Conservation (phyloP, 192 early-diverging fungal genomes). For the Coemansia sp. region DNA sequence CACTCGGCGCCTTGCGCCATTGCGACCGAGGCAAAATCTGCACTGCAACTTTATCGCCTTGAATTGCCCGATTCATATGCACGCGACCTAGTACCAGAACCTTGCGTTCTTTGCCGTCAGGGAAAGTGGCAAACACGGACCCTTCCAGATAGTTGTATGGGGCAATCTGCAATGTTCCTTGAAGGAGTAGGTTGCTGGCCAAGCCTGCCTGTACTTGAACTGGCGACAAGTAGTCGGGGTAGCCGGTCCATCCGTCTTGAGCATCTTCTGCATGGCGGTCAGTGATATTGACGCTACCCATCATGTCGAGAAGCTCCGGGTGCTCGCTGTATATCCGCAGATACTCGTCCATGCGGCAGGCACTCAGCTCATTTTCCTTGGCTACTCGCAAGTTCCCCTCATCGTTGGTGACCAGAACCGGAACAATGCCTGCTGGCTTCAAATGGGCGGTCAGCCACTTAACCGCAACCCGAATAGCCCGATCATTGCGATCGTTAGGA, state of each 20-base stretch:
- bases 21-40: slow-evolving; percentile 79
- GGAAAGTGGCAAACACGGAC: slow-evolving; percentile 66
- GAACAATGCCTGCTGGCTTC: slow-evolving; percentile 44
- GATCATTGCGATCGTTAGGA: slow-evolving; percentile 93
- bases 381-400: slow-evolving; percentile 79
- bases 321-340: slow-evolving; percentile 66
- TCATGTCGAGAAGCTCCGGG: slow-evolving; percentile 93
- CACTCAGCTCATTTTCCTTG: slow-evolving; percentile 59
- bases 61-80: slow-evolving; percentile 85
- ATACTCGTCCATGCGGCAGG: slow-evolving; percentile 75
- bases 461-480: slow-evolving; percentile 83
- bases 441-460: slow-evolving; percentile 85
- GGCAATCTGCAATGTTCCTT: slow-evolving; percentile 81
- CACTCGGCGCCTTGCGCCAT: slow-evolving; percentile 76
- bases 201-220: slow-evolving; percentile 82
- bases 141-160: slow-evolving; percentile 88
- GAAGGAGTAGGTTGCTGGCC: slow-evolving; percentile 72
- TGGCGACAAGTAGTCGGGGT: slow-evolving; percentile 69
- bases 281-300: slow-evolving; percentile 56
- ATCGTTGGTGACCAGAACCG: slow-evolving; percentile 87
- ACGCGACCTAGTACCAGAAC: slow-evolving; percentile 80
- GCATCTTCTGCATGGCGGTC: slow-evolving; percentile 44
- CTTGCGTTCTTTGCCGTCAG: slow-evolving; percentile 68
- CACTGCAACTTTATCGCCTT: slow-evolving; percentile 90
- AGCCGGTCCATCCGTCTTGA: slow-evolving; percentile 46